A percentile compares a stretch with the other conserved stretches of the same genome.
Conservation (phyloP, 1,139 yeast species). For the Geotrichum aggregatum region DNA sequence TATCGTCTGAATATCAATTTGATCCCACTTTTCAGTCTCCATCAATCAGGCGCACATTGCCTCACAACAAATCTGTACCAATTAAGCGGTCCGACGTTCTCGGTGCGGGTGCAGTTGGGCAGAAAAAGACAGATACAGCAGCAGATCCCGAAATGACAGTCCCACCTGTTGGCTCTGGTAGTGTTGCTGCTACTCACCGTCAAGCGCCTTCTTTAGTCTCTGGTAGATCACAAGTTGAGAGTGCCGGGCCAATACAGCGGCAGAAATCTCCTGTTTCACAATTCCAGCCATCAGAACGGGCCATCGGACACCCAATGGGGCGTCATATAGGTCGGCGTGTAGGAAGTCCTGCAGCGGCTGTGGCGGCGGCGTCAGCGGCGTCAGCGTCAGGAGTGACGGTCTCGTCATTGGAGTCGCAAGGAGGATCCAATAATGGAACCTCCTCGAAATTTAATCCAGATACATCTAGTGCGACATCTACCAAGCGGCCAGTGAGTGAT, state of each 20-base stretch:
- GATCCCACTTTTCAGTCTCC: slow-evolving; percentile 52
- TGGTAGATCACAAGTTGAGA: no score
- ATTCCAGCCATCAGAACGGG: background rate
- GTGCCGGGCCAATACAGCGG: no score
- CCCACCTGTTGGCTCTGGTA: background rate
- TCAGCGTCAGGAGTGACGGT: background rate
- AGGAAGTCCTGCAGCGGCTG: slow-evolving; percentile 1
- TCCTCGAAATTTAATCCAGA: no score
- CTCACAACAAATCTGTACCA: slow-evolving; percentile 55
- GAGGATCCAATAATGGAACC: no score
- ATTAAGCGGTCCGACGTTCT: slow-evolving; percentile 30
- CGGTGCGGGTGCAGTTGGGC: background rate
- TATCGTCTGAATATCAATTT: slow-evolving; percentile 38
- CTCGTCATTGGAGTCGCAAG: no score
- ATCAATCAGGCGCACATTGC: slow-evolving; percentile 50
- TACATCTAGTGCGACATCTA: background rate
- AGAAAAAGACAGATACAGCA: background rate
- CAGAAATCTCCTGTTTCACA: slow-evolving; percentile 4
- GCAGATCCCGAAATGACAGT: background rate
- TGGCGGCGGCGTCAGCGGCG: no score
- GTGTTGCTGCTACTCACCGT: background rate
- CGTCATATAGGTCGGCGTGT: background rate
- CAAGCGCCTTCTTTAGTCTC: no score
- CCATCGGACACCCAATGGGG: background rate
- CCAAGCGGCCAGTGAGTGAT: slow-evolving; percentile 12